Conservation (phyloP, 2,329 filamentous ascomycete genomes). For the Xylaria sp. region DNA sequence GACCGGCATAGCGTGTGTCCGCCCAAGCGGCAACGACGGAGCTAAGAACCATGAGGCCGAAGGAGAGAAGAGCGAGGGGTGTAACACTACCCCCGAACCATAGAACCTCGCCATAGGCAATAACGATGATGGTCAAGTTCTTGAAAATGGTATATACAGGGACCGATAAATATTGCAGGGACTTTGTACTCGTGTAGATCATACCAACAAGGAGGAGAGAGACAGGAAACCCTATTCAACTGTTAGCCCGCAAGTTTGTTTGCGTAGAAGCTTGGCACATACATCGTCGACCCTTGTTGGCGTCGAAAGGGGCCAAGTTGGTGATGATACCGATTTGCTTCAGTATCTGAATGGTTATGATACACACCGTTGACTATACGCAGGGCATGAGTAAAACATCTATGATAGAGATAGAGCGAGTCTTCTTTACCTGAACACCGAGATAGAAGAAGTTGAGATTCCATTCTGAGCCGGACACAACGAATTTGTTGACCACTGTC, state of each 20-base stretch:
- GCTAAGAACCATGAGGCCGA: slow-evolving; percentile 94
- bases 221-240: slow-evolving; percentile 83
- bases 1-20: slow-evolving; percentile 74
- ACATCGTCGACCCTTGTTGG: slow-evolving; percentile 93
- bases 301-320: slow-evolving; percentile 80
- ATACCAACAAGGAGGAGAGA: slow-evolving; percentile 95
- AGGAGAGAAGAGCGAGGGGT: slow-evolving; percentile 85
- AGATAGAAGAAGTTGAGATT: slow-evolving; percentile 98
- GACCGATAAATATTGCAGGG: slow-evolving; percentile 93
- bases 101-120: slow-evolving; percentile 96
- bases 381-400: slow-evolving; percentile 26
- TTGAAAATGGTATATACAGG: slow-evolving; percentile 99
- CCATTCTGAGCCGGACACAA: slow-evolving; percentile 87
- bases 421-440: slow-evolving; percentile 77
- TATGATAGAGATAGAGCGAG: neutral
- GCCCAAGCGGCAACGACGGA: slow-evolving; percentile 96
- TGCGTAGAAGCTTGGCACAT: slow-evolving; percentile 44
- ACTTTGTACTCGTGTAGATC: slow-evolving; percentile 98
- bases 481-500: slow-evolving; percentile 99
- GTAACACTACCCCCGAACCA: slow-evolving; percentile 97
- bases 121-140: slow-evolving; percentile 98
- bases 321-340: slow-evolving; percentile 83
- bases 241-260: slow-evolving; percentile 25
- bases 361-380: slow-evolving; percentile 83
- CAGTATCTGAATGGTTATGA: slow-evolving; percentile 79